Conservation (phyloP, 2,329 filamentous ascomycete genomes). For the Aspergillus pseudotamarii region DNA sequence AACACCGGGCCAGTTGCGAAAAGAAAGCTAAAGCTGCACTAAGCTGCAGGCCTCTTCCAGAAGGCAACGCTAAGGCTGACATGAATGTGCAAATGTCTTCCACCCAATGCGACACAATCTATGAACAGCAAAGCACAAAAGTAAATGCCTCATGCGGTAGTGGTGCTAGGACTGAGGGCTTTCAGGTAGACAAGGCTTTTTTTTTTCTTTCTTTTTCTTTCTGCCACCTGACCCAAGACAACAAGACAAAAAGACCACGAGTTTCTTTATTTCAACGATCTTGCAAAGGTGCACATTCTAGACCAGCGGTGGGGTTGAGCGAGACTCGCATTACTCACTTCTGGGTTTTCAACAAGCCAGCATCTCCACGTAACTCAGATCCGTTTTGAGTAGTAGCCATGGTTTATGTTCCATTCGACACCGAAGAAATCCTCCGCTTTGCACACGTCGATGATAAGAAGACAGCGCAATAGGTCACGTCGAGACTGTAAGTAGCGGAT, state of each 20-base stretch:
- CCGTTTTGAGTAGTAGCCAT: constrained; percentile 51
- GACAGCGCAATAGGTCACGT: constrained; percentile 12
- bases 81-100: constrained; percentile 10
- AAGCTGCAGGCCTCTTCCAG: constrained; percentile 7
- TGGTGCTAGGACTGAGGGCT: neutral
- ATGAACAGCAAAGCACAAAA: constrained; percentile 12
- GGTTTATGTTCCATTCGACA: constrained; percentile 41
- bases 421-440: constrained; percentile 18
- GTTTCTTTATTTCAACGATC: neutral
- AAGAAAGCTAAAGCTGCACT: constrained; percentile 6
- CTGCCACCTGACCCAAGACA: neutral
- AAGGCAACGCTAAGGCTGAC: constrained; percentile 11
- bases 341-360: constrained; percentile 60
- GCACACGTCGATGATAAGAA: constrained; percentile 7
- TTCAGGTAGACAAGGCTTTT: neutral
- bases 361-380: constrained; percentile 55
- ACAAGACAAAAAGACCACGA: constrained; percentile 4
- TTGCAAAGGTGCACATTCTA: neutral
- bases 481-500: constrained; percentile 12
- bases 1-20: neutral
- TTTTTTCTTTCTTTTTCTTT: neutral
- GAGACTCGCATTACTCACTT: constrained; percentile 52
- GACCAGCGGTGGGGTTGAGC: constrained; percentile 4
- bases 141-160: neutral
- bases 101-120: constrained; percentile 11